Base-by-base conservation (phyloP, 495 filamentous ascomycete species). In the Apodospora peruviana region DNA sequence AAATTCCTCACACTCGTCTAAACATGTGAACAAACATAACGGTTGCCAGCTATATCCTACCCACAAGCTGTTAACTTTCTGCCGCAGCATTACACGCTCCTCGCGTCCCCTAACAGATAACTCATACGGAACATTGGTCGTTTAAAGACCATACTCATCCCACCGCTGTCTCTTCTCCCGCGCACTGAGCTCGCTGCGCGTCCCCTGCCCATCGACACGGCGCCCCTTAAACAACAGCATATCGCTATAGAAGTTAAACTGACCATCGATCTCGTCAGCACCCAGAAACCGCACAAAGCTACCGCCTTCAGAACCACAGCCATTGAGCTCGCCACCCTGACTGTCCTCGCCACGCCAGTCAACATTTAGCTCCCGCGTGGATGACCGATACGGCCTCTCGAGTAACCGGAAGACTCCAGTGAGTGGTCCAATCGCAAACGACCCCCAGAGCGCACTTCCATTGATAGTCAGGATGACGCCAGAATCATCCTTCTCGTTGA, bases 341-440 rank as follows among this genome's bases (percentile, higher is more conserved):
- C 16, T 14, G 36, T 69, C 61, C 20, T 48, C 41, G 0, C 59
- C 66, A 8, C 66, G 65, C 68, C 66, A 69, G 8, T 20, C 27
- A 45, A 71, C 61, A 2, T 24, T 24, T 1, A 65, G 3, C 0
- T 1, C 4, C 1, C 56, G 42, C 2, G 23, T 3, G 0, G 67
- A 70, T 2, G 66, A 60, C 21, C 50, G 29, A 21, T 44, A 63
- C 1, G 67, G 68, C 1, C 65, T 60, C n/a, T 60, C 8, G 9
- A 53, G 17, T 18, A 70, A 38, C 9, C 40, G 53, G 1, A 69
- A 19, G 7, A 69, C 51, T 0, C 68, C 65, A 7, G 20, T 23
- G n/a, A 69, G 27, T 10, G 57, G 44, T 17, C 61, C 60, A 1
- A 70, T 50, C 23, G 64, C 58, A 46, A 71, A 70, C 0, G 42